Evolutionary conservation across 75 land plant genomes (phyloP), one percentile per base, ranked within the genome.

Genomic region (Picea sitchensis): DNA sequence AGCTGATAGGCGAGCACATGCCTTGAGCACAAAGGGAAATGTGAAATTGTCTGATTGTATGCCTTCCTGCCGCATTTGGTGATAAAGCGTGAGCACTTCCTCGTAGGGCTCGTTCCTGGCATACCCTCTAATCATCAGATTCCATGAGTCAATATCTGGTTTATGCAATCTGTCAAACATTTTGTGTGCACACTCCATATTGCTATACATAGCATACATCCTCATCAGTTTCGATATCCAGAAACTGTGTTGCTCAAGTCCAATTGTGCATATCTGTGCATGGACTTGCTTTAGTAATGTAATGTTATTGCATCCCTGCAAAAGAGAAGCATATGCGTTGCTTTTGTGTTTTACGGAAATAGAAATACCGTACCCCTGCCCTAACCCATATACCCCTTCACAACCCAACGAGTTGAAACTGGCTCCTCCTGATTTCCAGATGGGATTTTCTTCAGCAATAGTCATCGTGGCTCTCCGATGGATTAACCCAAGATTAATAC

Each of bases 61-160:
- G 14, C 88, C 83, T 38, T 86, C 85, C 80, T 14, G 0, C 20
- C 26, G 68, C 91, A 91, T 91, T 61, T 3, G 17, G 17, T 56
- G 15, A 73, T 77, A 91, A 77, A 80, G 78, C 13, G 65, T 67
- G 81, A 91, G 76, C 14, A 85, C 93, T 21, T 77, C 57, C 15
- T 79, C 59, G 13, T 78, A 76, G 7, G 17, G 15, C 73, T 83
- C 87, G 57, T 62, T 75, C 65, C 65, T 76, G 12, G 44, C 83
- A 59, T 86, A 81, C 1, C 76, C 83, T 14, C 75, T 75, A 23
- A 88, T 91, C 57, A 91, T 31, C 23, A 75, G 83, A 74, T 82
- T 89, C 91, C 91, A 91, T 2, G 93, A 84, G 0, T 88, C 87
- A 2, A 75, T 71, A 76, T 87, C 83, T 41, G 79, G 80, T 31